A percentile compares a stretch with the other conserved stretches of the same genome.
phyloP scores from a whole-genome alignment of 2,329 filamentous ascomycete species.

The Conoideocrella luteorostrata region DNA sequence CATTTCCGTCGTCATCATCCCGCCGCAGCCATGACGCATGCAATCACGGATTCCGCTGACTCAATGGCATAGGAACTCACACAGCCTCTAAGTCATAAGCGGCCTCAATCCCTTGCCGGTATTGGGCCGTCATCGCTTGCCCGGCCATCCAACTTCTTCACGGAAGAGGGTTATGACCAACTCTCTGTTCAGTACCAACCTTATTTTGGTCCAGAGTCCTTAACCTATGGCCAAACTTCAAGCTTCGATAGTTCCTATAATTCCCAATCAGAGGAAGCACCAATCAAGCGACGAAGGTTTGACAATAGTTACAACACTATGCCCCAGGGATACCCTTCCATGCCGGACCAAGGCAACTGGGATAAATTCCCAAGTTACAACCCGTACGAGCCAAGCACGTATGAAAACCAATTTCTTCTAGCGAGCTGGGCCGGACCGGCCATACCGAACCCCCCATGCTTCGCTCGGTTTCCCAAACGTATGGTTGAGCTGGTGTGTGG shows the following conservation, averaged over 20 bases:
- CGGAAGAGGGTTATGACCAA: slow-evolving; percentile 9
- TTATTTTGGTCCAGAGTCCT: slow-evolving; percentile 21
- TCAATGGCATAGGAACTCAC: slow-evolving; percentile 25
- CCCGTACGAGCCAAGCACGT: not conserved
- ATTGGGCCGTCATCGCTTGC: slow-evolving; percentile 15
- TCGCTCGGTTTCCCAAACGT: slow-evolving; percentile 20
- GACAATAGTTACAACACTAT: slow-evolving; percentile 23
- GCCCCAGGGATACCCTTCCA: slow-evolving; percentile 17
- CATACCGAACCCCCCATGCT: slow-evolving; percentile 17
- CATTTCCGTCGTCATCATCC: too few relatives aligned
- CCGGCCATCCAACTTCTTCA: slow-evolving; percentile 14
- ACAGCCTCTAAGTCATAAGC: slow-evolving; percentile 21
- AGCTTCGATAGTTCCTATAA: slow-evolving; percentile 23
- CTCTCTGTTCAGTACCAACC: slow-evolving; percentile 16
- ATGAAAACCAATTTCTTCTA: slow-evolving; percentile 15
- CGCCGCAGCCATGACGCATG: not conserved
- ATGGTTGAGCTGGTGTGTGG: slow-evolving; percentile 26
- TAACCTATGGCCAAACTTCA: slow-evolving; percentile 25
- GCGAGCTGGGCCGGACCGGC: slow-evolving; percentile 17
- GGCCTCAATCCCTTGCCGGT: slow-evolving; percentile 20
- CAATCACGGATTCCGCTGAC: slow-evolving; percentile 26
- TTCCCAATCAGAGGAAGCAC: slow-evolving; percentile 17
- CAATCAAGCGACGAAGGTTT: slow-evolving; percentile 26
- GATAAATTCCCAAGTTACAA: slow-evolving; percentile 2
- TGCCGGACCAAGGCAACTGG: not conserved